phyloP scores from a whole-genome alignment of 116 monocot species.

The Iris pallida region DNA sequence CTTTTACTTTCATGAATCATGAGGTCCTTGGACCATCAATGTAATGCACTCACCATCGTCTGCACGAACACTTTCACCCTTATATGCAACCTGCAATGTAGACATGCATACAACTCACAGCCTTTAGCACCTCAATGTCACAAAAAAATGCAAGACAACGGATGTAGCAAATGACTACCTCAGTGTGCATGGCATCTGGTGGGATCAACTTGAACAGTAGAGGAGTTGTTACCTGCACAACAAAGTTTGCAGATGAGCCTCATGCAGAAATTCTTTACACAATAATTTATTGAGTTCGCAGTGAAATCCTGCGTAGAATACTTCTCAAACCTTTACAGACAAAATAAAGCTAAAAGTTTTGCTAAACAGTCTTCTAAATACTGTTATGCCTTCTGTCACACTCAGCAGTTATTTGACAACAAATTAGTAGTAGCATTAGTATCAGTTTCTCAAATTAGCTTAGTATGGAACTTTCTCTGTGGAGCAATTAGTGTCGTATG shows the following conservation, averaged over 20 bases:
- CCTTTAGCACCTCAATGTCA: neutral
- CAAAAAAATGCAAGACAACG: constrained; percentile 2
- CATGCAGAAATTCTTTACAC: too few species aligned
- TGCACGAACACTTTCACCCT: constrained; percentile 36
- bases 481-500: neutral
- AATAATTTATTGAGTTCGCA: too few species aligned
- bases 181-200: constrained; percentile 50
- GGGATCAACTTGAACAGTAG: constrained; percentile 91
- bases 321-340: too few species aligned
- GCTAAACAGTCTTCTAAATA: too few species aligned
- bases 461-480: too few species aligned
- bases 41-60: constrained; percentile 50
- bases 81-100: constrained; percentile 58
- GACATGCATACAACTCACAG: neutral
- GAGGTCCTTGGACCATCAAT: constrained; percentile 56
- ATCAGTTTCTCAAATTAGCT: too few species aligned
- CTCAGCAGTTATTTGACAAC: too few species aligned
- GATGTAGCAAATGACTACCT: constrained; percentile 33
- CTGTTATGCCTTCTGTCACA: too few species aligned
- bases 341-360: too few species aligned
- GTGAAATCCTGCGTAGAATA: too few species aligned
- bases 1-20: constrained; percentile 40
- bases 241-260: too few species aligned
- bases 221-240: constrained; percentile 83
- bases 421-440: too few species aligned